Evolutionary conservation across 768 basidiomycete species (phyloP), one percentile per base, ranked within the genome.

Genomic region (Pisolithus sp.): DNA sequence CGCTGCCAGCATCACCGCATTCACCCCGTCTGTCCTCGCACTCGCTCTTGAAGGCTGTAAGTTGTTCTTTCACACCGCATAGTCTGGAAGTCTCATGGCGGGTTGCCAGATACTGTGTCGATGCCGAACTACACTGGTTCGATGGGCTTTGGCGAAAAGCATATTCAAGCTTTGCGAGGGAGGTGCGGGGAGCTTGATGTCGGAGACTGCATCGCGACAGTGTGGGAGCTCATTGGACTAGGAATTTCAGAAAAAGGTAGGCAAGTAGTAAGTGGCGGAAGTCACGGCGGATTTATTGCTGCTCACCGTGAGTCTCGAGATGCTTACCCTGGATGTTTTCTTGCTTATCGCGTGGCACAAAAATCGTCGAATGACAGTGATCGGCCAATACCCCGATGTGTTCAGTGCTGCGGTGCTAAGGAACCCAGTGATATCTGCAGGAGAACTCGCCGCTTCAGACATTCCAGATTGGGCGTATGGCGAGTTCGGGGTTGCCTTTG

Each of bases 41-140:
- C 65, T 79, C 9, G 81, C 75, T 2, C 62, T 82, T 0, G 80
- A 80, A 72, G 81, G 82, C 61, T 86, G 85, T 86, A 62, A 65
- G 79, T 46, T 18, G 24, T 46, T 38, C 39, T 51, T 49, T 12
- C 15, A 1, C 31, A n/a, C 2, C 18, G 12, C 18, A 17, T 15
- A 21, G 36, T 30, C 52, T 2, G n/a, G 9, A 10, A 26, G 12
- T 15, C 44, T 47, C 5, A 47, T 48, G 6, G 23, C 4, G 20
- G 23, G 21, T 23, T 37, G 36, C 46, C 58, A 82, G 86, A 83
- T 57, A 81, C 79, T 0, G 51, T 86, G 7, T 81, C 80, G 1
- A 53, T 77, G 10, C 79, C 80, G 0, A 86, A 86, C 62, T 88
- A 88, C 60, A 82, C 79, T 0, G 86, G 86, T 0, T 82, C 82